Conservation (phyloP, 2,329 filamentous ascomycete species). For the Tolypocladium guangdongense region DNA sequence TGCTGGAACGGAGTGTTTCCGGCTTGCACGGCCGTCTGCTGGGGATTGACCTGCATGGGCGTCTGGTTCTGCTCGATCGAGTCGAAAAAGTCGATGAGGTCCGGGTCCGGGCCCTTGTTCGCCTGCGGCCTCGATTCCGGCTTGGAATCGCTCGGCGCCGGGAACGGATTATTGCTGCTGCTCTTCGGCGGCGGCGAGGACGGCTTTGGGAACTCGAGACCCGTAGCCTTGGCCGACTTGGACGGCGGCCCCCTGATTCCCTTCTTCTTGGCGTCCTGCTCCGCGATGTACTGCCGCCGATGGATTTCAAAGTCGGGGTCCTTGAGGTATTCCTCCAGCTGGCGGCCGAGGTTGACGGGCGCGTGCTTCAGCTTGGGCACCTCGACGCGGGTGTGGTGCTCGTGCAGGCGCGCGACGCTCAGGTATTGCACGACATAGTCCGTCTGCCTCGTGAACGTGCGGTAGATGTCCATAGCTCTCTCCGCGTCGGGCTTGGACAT, state of each 20-base stretch:
- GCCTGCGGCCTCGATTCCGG: slow-evolving; percentile 32
- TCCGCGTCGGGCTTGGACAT: slow-evolving; percentile 94
- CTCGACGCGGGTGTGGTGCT: slow-evolving; percentile 83
- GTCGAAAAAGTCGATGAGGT: slow-evolving; percentile 90
- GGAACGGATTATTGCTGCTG: slow-evolving; percentile 30
- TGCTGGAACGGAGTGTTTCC: slow-evolving; percentile 24
- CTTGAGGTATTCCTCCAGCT: slow-evolving; percentile 87
- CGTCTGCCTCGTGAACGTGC: slow-evolving; percentile 82
- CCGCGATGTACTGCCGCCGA: slow-evolving; percentile 79
- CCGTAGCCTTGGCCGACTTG: slow-evolving; percentile 23
- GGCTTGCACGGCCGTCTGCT: slow-evolving; percentile 21
- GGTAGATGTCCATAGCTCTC: slow-evolving; percentile 83
- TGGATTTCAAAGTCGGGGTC: slow-evolving; percentile 95
- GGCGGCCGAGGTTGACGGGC: slow-evolving; percentile 78
- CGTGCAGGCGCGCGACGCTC: slow-evolving; percentile 75
- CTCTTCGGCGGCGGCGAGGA: slow-evolving; percentile 19
- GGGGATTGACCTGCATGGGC: slow-evolving; percentile 42
- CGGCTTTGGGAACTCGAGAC: slow-evolving; percentile 24
- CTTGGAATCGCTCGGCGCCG: slow-evolving; percentile 22
- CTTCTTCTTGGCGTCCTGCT: slow-evolving; percentile 62
- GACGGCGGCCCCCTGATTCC: slow-evolving; percentile 22
- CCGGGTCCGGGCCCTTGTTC: slow-evolving; percentile 56
- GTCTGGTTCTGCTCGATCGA: slow-evolving; percentile 87
- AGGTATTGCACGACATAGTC: slow-evolving; percentile 88
- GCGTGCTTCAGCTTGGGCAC: slow-evolving; percentile 97